phyloP scores from a whole-genome alignment of 1,284 basidiomycete genomes.

The Sanghuangporus weigelae region DNA sequence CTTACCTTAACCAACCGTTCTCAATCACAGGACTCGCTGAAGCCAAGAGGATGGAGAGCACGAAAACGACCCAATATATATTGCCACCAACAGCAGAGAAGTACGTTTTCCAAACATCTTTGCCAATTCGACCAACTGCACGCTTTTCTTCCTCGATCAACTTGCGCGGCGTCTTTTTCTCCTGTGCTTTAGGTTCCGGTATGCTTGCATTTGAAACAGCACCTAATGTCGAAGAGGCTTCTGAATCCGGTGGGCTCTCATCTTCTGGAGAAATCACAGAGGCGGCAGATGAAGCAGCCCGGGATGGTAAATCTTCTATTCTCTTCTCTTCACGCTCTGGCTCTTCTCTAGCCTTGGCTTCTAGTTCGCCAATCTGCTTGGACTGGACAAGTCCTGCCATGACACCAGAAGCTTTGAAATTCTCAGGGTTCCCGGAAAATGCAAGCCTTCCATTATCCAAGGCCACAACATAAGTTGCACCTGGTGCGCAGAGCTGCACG shows the following conservation, averaged over 20 bases:
- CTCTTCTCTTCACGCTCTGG: conserved; percentile 35
- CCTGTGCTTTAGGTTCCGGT: conserved; percentile 39
- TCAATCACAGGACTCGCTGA: conserved; percentile 74
- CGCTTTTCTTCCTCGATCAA: conserved; percentile 88
- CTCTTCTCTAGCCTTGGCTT: conserved; percentile 33
- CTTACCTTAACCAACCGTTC: conserved; percentile 77
- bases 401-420: conserved; percentile 63
- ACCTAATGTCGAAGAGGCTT: conserved; percentile 25
- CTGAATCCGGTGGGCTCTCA: conserved; percentile 23
- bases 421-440: conserved; percentile 64
- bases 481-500: conserved; percentile 70
- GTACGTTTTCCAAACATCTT: conserved; percentile 80
- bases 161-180: conserved; percentile 72
- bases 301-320: conserved; percentile 28
- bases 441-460: conserved; percentile 84
- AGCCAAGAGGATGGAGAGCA: conserved; percentile 51
- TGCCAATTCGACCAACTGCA: conserved; percentile 77
- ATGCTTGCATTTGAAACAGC: conserved; percentile 22
- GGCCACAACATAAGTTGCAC: conserved; percentile 70
- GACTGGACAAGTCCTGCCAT: conserved; percentile 67
- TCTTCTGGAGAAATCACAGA: conserved; percentile 26
- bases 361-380: conserved; percentile 33
- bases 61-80: conserved; percentile 73
- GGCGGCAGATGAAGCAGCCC: conserved; percentile 16
- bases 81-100: conserved; percentile 62